phyloP scores from a whole-genome alignment of 2,329 filamentous ascomycete genomes.

The Talaromyces sp. region DNA sequence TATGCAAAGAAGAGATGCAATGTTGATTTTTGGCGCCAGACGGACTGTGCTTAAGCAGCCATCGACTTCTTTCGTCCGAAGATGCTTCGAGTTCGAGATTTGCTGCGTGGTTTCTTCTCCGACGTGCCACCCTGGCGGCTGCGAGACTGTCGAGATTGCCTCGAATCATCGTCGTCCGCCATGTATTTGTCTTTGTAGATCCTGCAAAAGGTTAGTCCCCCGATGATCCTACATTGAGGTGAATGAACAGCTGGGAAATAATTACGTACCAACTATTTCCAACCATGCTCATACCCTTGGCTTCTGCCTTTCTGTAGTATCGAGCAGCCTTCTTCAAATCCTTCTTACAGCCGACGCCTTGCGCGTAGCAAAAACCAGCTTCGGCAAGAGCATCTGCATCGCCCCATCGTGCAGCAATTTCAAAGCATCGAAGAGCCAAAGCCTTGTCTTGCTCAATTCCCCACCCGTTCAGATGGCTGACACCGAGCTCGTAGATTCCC shows the following conservation, averaged over 20 bases:
- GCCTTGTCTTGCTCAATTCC: conserved; percentile 88
- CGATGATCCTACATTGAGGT: conserved; percentile 3
- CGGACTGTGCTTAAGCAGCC: not conserved
- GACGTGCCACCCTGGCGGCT: conserved; percentile 37
- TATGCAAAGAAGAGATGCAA: not conserved
- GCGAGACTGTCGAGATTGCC: conserved; percentile 24
- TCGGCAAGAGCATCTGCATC: conserved; percentile 91
- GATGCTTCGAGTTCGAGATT: conserved; percentile 68
- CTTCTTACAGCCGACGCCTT: conserved; percentile 92
- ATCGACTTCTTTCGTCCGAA: conserved; percentile 57
- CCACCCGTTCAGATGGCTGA: conserved; percentile 98
- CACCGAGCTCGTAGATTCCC: conserved; percentile 92
- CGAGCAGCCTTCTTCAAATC: conserved; percentile 89
- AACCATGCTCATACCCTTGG: conserved; percentile 93
- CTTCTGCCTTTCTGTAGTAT: conserved; percentile 84
- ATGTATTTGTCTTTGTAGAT: conserved; percentile 94
- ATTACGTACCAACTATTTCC: conserved; percentile 91
- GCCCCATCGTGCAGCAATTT: conserved; percentile 93
- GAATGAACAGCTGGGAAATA: conserved; percentile 3
- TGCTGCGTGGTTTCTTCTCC: conserved; percentile 65
- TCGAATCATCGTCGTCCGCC: conserved; percentile 54
- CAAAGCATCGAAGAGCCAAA: conserved; percentile 85
- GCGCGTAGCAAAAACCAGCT: conserved; percentile 91
- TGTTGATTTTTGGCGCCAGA: not conserved
- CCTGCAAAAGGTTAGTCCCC: conserved; percentile 47